Evolutionary conservation across 2,329 filamentous ascomycete species (phyloP).

Genomic region (Penicillium sp.): DNA sequence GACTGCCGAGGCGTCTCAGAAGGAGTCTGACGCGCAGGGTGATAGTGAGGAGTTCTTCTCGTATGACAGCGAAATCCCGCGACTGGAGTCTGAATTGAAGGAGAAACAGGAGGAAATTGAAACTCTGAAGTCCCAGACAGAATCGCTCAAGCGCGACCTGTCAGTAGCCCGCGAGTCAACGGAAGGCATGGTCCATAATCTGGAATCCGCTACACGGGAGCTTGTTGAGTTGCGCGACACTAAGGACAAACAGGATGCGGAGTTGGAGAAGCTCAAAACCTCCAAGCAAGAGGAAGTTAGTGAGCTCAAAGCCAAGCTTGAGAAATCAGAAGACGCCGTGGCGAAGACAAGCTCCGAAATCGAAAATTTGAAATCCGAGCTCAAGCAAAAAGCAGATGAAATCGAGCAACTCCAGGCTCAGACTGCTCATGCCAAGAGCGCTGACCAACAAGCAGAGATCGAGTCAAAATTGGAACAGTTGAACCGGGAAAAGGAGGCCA

Average conservation of each 20-base stretch:
- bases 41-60: slow-evolving; percentile 78
- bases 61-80: slow-evolving; percentile 76
- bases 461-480: too few relatives aligned
- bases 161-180: slow-evolving; percentile 62
- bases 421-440: too few relatives aligned
- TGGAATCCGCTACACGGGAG: slow-evolving; percentile 60
- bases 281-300: slow-evolving; percentile 37
- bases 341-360: slow-evolving; percentile 24
- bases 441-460: slow-evolving; percentile 29
- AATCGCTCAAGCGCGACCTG: slow-evolving; percentile 60
- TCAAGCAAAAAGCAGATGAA: slow-evolving; percentile 36
- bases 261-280: slow-evolving; percentile 40
- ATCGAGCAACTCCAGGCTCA: slow-evolving; percentile 32
- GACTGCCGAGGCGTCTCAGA: slow-evolving; percentile 24
- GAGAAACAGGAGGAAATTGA: slow-evolving; percentile 63
- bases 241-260: slow-evolving; percentile 42
- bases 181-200: slow-evolving; percentile 53
- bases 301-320: slow-evolving; percentile 35
- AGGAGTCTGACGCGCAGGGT: too few relatives aligned
- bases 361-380: slow-evolving; percentile 29
- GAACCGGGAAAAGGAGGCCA: slow-evolving; percentile 31
- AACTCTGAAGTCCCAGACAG: slow-evolving; percentile 60
- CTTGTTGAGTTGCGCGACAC: slow-evolving; percentile 49
- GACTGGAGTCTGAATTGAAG: slow-evolving; percentile 65
- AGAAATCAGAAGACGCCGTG: too few relatives aligned